Evolutionary conservation across 352 stramenopile species (phyloP).

Genomic region (Pythium chondricola): DNA sequence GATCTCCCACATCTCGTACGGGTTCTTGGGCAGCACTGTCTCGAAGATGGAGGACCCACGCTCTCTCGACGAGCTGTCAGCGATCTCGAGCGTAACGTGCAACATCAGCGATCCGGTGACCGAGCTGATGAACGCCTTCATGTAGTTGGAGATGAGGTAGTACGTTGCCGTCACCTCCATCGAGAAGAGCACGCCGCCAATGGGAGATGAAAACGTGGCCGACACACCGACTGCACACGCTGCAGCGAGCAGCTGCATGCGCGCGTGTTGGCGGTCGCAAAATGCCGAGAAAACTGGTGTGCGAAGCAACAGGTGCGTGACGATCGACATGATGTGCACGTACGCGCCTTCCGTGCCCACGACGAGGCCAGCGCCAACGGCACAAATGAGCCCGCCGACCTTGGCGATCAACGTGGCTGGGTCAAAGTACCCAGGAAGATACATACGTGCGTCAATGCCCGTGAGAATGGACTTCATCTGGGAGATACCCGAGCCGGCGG

Average conservation of each 20-base stretch:
- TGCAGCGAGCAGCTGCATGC: constrained; percentile 86
- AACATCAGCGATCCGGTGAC: constrained; percentile 74
- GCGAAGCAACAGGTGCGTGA: constrained; percentile 88
- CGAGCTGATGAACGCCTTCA: constrained; percentile 84
- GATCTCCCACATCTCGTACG: constrained; percentile 69
- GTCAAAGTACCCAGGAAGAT: constrained; percentile 80
- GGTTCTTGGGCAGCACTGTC: constrained; percentile 38
- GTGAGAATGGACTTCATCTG: constrained; percentile 88
- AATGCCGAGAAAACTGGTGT: constrained; percentile 66
- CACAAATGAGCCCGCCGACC: constrained; percentile 91
- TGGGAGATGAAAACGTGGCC: constrained; percentile 90
- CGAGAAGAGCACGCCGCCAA: constrained; percentile 92
- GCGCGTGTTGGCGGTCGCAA: constrained; percentile 64
- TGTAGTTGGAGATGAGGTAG: constrained; percentile 88
- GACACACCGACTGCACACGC: constrained; percentile 91
- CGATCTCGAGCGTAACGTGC: constrained; percentile 53
- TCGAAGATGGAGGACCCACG: constrained; percentile 41
- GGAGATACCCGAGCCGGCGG: constrained; percentile 74
- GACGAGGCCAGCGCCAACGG: constrained; percentile 90
- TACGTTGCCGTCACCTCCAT: constrained; percentile 91
- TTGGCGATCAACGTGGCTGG: constrained; percentile 83
- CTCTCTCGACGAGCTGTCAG: constrained; percentile 47
- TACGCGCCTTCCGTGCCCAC: constrained; percentile 98
- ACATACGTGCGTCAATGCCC: constrained; percentile 76
- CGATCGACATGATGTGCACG: constrained; percentile 94